Percentiles rank a stretch among this genome's conserved stretches.
Evolutionary conservation across 1,284 basidiomycete genomes (phyloP).

Genomic region (Agroathelia rolfsii): DNA sequence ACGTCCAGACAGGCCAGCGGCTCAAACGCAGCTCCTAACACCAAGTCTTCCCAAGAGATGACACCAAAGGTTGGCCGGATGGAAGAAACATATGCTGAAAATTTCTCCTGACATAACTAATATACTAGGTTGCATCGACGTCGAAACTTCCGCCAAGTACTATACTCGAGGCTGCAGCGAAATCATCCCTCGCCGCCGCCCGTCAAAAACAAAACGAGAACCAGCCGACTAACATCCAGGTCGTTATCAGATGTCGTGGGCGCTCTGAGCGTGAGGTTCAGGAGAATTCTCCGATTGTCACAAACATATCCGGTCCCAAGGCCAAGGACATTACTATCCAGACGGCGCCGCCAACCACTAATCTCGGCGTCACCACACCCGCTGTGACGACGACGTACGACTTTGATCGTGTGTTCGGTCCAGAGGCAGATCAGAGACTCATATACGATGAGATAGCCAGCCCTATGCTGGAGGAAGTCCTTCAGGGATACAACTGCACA

Average conservation of each 20-base stretch:
- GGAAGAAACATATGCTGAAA: no score
- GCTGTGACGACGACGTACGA: slow-evolving; percentile 77
- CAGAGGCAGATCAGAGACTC: slow-evolving; percentile 93
- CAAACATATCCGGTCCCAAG: slow-evolving; percentile 64
- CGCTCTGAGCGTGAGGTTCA: slow-evolving; percentile 76
- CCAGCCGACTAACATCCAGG: slow-evolving; percentile 82
- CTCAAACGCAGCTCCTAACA: slow-evolving; percentile 11
- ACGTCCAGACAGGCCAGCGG: slow-evolving; percentile 11
- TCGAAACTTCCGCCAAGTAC: slow-evolving; percentile 15
- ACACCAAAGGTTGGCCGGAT: no score
- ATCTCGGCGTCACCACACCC: slow-evolving; percentile 54
- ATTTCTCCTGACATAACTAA: no score
- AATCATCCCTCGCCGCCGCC: slow-evolving; percentile 11
- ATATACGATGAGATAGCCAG: slow-evolving; percentile 91
- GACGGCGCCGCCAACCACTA: slow-evolving; percentile 53
- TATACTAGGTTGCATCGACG: slow-evolving; percentile 14
- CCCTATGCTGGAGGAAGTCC: slow-evolving; percentile 88
- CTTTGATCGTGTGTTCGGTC: slow-evolving; percentile 91
- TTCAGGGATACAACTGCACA: slow-evolving; percentile 96
- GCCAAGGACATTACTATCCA: slow-evolving; percentile 74
- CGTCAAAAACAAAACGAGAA: slow-evolving; percentile 36
- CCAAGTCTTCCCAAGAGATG: slow-evolving; percentile 11
- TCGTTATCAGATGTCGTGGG: slow-evolving; percentile 81
- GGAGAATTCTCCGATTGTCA: slow-evolving; percentile 76
- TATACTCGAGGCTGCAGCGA: slow-evolving; percentile 10